These are phyloP conservation scores for Akanthomyces dipterigenus DNA, from an alignment of 2,329 filamentous ascomycete genomes.

Conservation along the genomic window DNA sequence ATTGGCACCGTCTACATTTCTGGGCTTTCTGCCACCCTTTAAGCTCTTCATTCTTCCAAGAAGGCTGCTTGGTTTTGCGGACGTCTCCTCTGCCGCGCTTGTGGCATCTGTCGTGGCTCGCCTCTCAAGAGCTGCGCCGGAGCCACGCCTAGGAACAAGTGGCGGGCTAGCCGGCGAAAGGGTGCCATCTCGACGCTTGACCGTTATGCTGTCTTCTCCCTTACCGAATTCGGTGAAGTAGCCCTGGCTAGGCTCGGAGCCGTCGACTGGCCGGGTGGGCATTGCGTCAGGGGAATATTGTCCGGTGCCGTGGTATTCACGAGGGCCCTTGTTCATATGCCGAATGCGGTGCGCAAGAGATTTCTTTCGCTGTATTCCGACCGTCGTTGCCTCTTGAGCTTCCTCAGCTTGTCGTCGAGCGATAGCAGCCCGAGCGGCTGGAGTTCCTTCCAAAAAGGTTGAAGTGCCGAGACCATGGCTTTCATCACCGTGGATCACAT, in stretches of 20 bases:
- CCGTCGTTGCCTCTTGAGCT: slow-evolving; percentile 48
- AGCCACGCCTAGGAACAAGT: slow-evolving; percentile 32
- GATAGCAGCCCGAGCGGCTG: slow-evolving; percentile 74
- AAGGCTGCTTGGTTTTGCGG: slow-evolving; percentile 53
- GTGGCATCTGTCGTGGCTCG: slow-evolving; percentile 54
- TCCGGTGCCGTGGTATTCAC: slow-evolving; percentile 51
- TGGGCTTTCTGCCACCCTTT: slow-evolving; percentile 55
- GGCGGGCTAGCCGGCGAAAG: slow-evolving; percentile 53
- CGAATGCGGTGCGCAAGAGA: slow-evolving; percentile 88
- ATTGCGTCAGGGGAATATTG: slow-evolving; percentile 34
- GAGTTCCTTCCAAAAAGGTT: slow-evolving; percentile 91
- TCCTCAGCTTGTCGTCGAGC: slow-evolving; percentile 67
- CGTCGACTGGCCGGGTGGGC: slow-evolving; percentile 26
- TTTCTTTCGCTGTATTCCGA: slow-evolving; percentile 80
- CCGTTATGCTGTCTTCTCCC: slow-evolving; percentile 44
- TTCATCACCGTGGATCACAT: slow-evolving; percentile 77
- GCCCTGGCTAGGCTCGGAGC: slow-evolving; percentile 51
- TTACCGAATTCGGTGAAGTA: slow-evolving; percentile 75
- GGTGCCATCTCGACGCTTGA: slow-evolving; percentile 33
- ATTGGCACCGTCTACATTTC: slow-evolving; percentile 31
- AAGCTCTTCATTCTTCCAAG: slow-evolving; percentile 75
- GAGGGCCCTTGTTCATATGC: slow-evolving; percentile 67
- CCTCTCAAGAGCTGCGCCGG: slow-evolving; percentile 49
- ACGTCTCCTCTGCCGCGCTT: slow-evolving; percentile 32
- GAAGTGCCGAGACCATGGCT: slow-evolving; percentile 82